Percentiles rank a stretch among this genome's conserved stretches.
Conservation (phyloP, 2,329 filamentous ascomycete species). For the Ophiostoma quercus region DNA sequence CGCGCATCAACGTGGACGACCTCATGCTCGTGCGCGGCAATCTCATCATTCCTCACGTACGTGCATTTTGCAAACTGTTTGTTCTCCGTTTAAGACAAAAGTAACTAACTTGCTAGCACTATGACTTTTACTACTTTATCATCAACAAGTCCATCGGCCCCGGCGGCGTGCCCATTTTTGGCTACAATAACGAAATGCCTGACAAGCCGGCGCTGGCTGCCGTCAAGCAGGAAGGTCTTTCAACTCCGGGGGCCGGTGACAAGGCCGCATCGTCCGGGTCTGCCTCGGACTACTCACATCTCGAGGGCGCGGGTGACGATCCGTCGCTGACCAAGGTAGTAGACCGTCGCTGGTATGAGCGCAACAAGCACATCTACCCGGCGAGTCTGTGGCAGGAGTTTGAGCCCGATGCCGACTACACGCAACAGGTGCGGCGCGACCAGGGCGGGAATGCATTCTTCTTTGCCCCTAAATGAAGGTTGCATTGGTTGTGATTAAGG, state of each 20-base stretch:
- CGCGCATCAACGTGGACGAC: conserved; percentile 88
- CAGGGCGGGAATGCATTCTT: conserved; percentile 90
- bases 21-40: conserved; percentile 86
- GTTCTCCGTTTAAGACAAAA: not conserved
- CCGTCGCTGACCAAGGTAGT: conserved; percentile 85
- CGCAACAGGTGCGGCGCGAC: conserved; percentile 71
- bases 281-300: conserved; percentile 36
- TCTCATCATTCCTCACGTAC: conserved; percentile 87
- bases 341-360: conserved; percentile 92
- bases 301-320: conserved; percentile 75
- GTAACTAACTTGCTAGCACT: conserved; percentile 58
- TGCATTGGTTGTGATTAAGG: too few relatives aligned
- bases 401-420: conserved; percentile 82
- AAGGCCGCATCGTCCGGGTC: conserved; percentile 34
- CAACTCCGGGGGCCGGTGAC: conserved; percentile 20
- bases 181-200: conserved; percentile 57
- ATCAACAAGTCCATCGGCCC: conserved; percentile 77
- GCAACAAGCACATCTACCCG: conserved; percentile 97
- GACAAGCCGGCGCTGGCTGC: conserved; percentile 18
- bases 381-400: conserved; percentile 95
- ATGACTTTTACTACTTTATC: conserved; percentile 95
- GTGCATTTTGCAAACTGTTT: not conserved
- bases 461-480: conserved; percentile 50
- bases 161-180: conserved; percentile 68
- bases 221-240: conserved; percentile 11